A percentile compares a stretch with the other conserved stretches of the same genome.
Conservation (phyloP, 192 early-diverging fungal species). For the Linnemannia hyalina region DNA sequence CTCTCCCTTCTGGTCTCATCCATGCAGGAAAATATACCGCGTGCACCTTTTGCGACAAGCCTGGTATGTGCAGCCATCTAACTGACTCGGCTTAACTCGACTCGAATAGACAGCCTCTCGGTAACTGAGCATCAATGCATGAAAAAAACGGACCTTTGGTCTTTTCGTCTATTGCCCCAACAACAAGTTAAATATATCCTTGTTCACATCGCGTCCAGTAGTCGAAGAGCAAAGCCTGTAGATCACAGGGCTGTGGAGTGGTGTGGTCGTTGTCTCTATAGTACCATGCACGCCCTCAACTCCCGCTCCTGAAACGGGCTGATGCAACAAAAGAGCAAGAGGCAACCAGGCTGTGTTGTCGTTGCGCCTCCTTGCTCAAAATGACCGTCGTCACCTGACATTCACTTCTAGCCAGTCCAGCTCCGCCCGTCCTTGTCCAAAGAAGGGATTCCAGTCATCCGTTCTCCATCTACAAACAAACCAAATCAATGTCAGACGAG, state of each 20-base stretch:
- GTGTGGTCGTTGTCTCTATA: too few species aligned
- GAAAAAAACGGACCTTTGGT: not conserved
- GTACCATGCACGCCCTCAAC: not conserved
- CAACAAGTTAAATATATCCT: not conserved
- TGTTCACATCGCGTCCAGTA: not conserved
- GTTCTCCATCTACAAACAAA: not conserved
- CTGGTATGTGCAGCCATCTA: too few species aligned
- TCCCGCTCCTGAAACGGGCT: not conserved
- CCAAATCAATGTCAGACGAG: conserved; percentile 26
- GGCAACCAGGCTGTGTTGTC: too few species aligned
- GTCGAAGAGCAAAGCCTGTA: not conserved
- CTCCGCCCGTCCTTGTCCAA: not conserved
- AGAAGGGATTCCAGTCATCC: not conserved
- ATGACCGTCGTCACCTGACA: too few species aligned
- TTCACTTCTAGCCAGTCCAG: too few species aligned
- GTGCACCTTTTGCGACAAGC: too few species aligned
- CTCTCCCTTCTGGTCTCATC: too few species aligned
- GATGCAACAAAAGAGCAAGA: not conserved
- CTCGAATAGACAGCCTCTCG: too few species aligned
- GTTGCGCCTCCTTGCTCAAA: too few species aligned
- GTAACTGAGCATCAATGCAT: not conserved
- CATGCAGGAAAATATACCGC: too few species aligned
- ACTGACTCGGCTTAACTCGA: too few species aligned
- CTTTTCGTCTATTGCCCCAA: not conserved
- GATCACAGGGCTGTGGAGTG: not conserved